Evolutionary conservation across 164 flowering plant genomes (phyloP).

Genomic region (Euptelea pleiosperma): DNA sequence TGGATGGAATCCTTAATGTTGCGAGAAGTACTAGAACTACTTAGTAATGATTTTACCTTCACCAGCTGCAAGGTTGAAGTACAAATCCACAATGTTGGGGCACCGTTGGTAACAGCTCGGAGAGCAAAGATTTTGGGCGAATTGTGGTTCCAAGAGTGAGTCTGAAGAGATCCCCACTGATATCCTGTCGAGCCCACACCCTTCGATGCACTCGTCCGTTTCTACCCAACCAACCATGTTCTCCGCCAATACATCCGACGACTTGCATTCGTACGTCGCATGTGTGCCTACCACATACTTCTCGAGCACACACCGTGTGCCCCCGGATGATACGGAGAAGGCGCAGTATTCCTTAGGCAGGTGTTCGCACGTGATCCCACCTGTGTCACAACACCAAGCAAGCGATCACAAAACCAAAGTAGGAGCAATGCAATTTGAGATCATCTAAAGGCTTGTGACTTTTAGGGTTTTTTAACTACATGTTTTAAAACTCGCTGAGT

Average conservation of each 20-base stretch:
- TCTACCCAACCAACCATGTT: constrained; percentile 5
- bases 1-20: too few species aligned
- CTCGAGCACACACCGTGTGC: constrained; percentile 16
- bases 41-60: not conserved
- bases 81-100: constrained; percentile 12
- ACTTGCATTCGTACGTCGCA: constrained; percentile 4
- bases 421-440: too few species aligned
- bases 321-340: constrained; percentile 8
- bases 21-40: too few species aligned
- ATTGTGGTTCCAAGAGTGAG: not conserved
- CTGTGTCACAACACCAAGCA: too few species aligned
- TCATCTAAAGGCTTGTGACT: too few species aligned
- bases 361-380: constrained; percentile 7
- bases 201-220: constrained; percentile 10
- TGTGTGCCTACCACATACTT: not conserved
- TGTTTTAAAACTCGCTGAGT: too few species aligned
- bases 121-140: constrained; percentile 10
- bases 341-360: constrained; percentile 5
- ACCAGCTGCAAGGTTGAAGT: constrained; percentile 16
- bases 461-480: too few species aligned
- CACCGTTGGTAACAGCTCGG: constrained; percentile 3
- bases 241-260: constrained; percentile 8
- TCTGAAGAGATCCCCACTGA: constrained; percentile 11
- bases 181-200: constrained; percentile 2
- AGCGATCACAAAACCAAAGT: too few species aligned